Percentiles rank a stretch among this genome's conserved stretches.
phyloP scores from a whole-genome alignment of 1,284 basidiomycete species.

The Lignosus rhinocerotis region DNA sequence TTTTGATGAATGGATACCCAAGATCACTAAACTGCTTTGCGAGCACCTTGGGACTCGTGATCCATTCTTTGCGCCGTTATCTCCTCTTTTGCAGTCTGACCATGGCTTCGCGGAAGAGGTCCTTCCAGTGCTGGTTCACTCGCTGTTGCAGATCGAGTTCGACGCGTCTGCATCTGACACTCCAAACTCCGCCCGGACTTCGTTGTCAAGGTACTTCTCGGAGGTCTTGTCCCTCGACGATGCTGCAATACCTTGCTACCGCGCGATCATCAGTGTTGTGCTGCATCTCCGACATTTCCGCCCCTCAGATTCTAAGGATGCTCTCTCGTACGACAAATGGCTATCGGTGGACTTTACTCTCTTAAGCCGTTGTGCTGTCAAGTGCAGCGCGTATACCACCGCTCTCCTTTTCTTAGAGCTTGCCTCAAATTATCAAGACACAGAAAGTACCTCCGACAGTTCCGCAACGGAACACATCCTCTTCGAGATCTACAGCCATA shows the following conservation, averaged over 20 bases:
- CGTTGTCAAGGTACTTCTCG: conserved; percentile 67
- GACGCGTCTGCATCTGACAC: conserved; percentile 15
- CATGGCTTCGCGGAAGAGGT: conserved; percentile 62
- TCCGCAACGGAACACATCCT: conserved; percentile 62
- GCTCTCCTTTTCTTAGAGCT: conserved; percentile 90
- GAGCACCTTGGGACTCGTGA: conserved; percentile 56
- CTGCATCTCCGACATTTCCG: conserved; percentile 78
- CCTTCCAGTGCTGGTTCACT: conserved; percentile 78
- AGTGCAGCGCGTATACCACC: conserved; percentile 84
- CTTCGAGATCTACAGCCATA: conserved; percentile 91
- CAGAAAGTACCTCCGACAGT: conserved; percentile 30
- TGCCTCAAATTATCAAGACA: conserved; percentile 52
- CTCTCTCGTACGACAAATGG: conserved; percentile 80
- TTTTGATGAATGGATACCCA: conserved; percentile 67
- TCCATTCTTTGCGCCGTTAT: conserved; percentile 70
- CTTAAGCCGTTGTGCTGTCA: conserved; percentile 74
- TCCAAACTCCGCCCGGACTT: conserved; percentile 27
- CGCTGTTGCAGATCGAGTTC: conserved; percentile 53
- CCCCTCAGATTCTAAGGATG: conserved; percentile 45
- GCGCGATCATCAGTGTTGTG: conserved; percentile 75
- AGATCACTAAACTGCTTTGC: conserved; percentile 61
- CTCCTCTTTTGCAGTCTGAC: conserved; percentile 56
- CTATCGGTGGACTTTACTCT: conserved; percentile 75
- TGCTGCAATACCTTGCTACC: conserved; percentile 50
- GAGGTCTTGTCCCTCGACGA: conserved; percentile 49